Base-by-base conservation (phyloP, 768 basidiomycete species). In the Amyloporia xantha region DNA sequence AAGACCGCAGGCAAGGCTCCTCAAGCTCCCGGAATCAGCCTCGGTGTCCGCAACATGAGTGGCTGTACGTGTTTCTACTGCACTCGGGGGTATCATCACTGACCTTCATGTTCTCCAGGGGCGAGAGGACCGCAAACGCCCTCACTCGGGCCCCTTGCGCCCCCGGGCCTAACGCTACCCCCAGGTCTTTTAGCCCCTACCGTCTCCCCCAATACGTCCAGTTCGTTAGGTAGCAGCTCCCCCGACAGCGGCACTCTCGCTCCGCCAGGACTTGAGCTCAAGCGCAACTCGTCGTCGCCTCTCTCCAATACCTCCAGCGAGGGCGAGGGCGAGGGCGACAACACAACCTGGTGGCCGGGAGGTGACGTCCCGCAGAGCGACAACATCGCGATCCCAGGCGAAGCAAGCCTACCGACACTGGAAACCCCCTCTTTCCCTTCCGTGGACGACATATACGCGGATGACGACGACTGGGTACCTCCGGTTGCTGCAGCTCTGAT, bases 31-130 rank as follows among this genome's bases (percentile, higher is more conserved):
- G 38, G 38, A 13, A 17, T 39, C 38, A 39, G 38, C 19, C 38
- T 39, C 20, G 26, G 15, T 21, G 17, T 17, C 15, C n/a, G 28
- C 30, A 45, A 45, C 33, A 28, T 45, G 27, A 35, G 19, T 33
- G 44, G 30, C 44, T 45, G 44, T 45, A 33, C 27, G 43, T 30
- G 59, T 17, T 23, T 17, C 5, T n/a, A 13, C 9, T 19, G 6
- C 19, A 23, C 25, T 19, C 19, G n/a, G n/a, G 25, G 43, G 11
- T 17, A 7, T 33, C 30, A 7, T 45, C 54, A 33, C 44, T 45
- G 12, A 45, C 28, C 19, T 9, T 19, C 6, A 20, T 2, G 6
- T 33, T 17, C 5, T 30, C 4, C 44, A 45, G 44, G 44, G 44
- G 33, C 30, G 6, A 7, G 30, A 33, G 30, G 30, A 33, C 30